Base-by-base conservation (phyloP, 306 rosid species). In the Cucumis cinereus region DNA sequence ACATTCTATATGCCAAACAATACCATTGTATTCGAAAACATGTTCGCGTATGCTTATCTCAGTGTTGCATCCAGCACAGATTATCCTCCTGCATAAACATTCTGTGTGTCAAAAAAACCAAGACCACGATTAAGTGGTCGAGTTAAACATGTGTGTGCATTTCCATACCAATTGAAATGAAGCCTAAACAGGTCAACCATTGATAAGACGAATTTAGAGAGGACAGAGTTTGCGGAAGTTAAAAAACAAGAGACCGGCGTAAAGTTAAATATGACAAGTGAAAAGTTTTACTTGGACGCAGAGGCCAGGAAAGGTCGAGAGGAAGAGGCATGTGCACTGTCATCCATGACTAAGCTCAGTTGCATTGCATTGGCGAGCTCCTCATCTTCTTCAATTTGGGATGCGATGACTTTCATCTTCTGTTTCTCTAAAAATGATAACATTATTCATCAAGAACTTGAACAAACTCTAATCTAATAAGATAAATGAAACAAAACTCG, bases 1-100 rank as follows among this genome's bases (percentile, higher is more conserved):
- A 76, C 99, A 95, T 79, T 88, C 88, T 62, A 93, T 90, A 87
- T 95, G 98, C 96, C 97, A 92, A 79, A 85, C 82, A 14, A 83
- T 86, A 64, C 86, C 89, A 92, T 86, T 80, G 78, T 88, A 83
- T 78, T 84, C 86, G 76, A 89, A 83, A 87, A 63, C 80, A 71
- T 84, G 84, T 56, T 90, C 96, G 60, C 26, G 1, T 28, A 14
- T 49, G 8, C 92, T 93, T 74, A 90, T 95, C 85, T 83, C 93
- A 10, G 73, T 68, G 14, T 88, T 84, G 93, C 99, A 92, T 81
- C 99, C 92, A 76, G 90, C 96, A 85, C 99, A 95, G 77, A 79
- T 50, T 83, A 97, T 90, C 81, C 82, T 90, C 81, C 82, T 45
- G 8, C 57, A 45, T 8, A 15, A 43, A 45, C 57, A 45, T 64